Evolutionary conservation across 2,329 filamentous ascomycete species (phyloP).

Genomic region (Chrysoporthe cubensis): DNA sequence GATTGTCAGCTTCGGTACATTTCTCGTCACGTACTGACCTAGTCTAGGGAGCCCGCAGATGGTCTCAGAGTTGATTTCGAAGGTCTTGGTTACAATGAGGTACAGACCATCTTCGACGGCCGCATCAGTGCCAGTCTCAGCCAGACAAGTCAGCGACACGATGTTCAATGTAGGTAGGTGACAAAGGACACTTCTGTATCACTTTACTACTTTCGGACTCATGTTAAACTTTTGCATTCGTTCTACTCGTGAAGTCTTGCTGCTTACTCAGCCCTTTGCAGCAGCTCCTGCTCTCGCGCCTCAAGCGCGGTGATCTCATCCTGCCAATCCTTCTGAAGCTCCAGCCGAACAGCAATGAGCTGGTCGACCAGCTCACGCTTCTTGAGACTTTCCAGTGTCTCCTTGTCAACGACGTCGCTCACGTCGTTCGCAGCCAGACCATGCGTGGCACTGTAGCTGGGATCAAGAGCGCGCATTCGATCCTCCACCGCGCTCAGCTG

Average conservation of each 20-base stretch:
- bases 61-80: background rate
- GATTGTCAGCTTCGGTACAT: too few relatives aligned
- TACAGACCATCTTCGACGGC: background rate
- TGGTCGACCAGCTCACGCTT: background rate
- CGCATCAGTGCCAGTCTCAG: background rate
- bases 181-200: background rate
- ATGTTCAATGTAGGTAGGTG: background rate
- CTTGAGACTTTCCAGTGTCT: background rate
- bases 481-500: background rate
- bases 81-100: background rate
- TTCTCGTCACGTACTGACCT: too few relatives aligned
- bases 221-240: background rate
- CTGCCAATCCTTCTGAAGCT: background rate
- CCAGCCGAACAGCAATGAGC: background rate
- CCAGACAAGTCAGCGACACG: background rate
- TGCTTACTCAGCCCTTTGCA: background rate
- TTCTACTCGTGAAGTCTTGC: too few relatives aligned
- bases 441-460: background rate
- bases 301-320: background rate
- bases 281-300: background rate
- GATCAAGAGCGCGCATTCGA: background rate
- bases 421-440: background rate
- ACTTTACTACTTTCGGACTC: background rate
- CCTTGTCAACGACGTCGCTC: background rate
- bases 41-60: background rate